Percentiles rank a stretch among this genome's conserved stretches.
Conservation (phyloP, 129 eudicot genomes). For the Rutidosis leptorrhynchoides region DNA sequence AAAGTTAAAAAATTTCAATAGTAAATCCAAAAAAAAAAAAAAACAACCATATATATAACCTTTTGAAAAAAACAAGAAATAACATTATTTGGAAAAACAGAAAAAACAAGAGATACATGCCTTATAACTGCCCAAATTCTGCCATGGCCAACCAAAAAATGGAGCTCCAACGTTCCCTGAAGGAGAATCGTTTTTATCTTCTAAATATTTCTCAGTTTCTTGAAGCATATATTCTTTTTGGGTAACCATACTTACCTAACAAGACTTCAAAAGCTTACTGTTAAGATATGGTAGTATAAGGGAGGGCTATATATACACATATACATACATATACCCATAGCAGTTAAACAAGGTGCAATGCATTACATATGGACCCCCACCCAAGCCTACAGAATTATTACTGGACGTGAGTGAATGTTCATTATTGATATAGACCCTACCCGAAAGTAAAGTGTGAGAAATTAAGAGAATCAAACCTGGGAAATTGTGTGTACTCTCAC, state of each 20-base stretch:
- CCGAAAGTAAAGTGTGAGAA: no score
- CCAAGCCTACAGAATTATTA: not conserved
- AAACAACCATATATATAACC: not conserved
- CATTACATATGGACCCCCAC: not conserved
- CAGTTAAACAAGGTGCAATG: not conserved
- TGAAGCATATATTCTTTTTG: slow-evolving; percentile 7
- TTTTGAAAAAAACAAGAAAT: slow-evolving; percentile 11
- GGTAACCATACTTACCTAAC: not conserved
- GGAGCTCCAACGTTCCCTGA: slow-evolving; percentile 44
- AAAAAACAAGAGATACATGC: slow-evolving; percentile 27
- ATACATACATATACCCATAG: no score
- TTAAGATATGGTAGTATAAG: not conserved
- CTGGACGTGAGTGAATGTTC: not conserved
- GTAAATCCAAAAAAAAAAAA: not conserved
- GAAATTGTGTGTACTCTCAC: not conserved
- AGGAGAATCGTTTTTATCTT: slow-evolving; percentile 24
- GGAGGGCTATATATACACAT: not conserved
- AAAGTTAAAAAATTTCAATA: not conserved
- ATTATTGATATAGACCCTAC: not conserved
- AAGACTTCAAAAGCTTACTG: not conserved
- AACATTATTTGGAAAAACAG: not conserved
- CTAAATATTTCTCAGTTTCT: slow-evolving; percentile 20
- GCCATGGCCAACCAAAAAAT: slow-evolving; percentile 90
- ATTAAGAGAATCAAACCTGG: no score
- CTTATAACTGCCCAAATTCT: slow-evolving; percentile 61